These are phyloP conservation scores for Plantago major DNA, from an alignment of 257 asterid species.

Conservation along the genomic window DNA sequence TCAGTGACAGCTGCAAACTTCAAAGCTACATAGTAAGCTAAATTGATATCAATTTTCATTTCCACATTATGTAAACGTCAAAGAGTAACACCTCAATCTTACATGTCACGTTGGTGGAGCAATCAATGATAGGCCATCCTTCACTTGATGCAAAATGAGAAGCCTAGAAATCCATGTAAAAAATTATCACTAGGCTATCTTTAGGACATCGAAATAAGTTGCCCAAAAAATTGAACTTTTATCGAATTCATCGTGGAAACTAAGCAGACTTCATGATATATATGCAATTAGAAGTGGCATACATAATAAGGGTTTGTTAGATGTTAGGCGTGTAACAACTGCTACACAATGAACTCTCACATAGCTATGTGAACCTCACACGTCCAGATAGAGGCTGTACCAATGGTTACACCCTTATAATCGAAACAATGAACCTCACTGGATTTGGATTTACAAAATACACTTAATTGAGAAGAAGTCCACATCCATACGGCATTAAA, in stretches of 20 bases:
- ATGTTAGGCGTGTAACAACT: too few species aligned
- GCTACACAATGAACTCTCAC: too few species aligned
- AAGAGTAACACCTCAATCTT: constrained; percentile 22
- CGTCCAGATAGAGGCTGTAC: too few species aligned
- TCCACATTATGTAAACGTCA: constrained; percentile 6
- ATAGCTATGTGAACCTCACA: too few species aligned
- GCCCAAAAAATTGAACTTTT: too few species aligned
- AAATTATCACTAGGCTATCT: background rate
- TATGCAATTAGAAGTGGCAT: background rate
- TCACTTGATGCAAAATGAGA: constrained; percentile 61
- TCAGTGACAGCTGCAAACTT: background rate
- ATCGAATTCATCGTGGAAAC: too few species aligned
- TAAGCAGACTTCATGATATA: background rate
- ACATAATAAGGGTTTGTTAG: background rate
- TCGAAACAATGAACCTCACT: too few species aligned
- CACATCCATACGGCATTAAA: background rate
- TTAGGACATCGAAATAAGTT: background rate
- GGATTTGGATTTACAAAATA: too few species aligned
- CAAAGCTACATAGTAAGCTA: background rate
- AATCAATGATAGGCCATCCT: constrained; percentile 72
- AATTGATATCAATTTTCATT: background rate
- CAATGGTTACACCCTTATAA: too few species aligned
- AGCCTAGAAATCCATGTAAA: constrained; percentile 41
- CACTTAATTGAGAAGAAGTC: too few species aligned
- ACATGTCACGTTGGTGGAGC: constrained; percentile 58